Conservation (phyloP, 2,329 filamentous ascomycete genomes). For the Pseudogymnoascus sp. region DNA sequence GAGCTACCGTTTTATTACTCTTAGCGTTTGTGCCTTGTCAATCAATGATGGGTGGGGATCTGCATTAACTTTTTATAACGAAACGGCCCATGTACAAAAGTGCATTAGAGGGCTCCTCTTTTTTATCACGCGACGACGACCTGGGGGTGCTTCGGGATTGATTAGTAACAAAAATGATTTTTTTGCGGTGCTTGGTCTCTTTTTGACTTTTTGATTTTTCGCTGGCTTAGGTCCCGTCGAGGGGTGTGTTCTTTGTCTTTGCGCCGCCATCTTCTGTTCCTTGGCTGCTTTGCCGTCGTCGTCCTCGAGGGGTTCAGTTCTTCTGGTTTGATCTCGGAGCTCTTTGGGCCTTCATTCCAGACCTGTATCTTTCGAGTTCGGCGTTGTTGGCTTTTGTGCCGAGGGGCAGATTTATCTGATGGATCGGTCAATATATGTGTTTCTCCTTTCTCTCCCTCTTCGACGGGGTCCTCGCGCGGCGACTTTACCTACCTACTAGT, state of each 20-base stretch:
- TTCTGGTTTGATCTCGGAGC: slow-evolving; percentile 7
- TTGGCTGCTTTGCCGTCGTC: no score
- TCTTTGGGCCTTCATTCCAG: neutral
- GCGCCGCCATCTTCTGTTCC: neutral
- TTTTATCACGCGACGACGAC: slow-evolving; percentile 30
- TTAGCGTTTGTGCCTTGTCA: slow-evolving; percentile 29
- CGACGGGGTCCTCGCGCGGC: neutral
- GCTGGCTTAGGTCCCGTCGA: slow-evolving; percentile 7
- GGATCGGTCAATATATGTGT: neutral
- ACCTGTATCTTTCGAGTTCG: neutral
- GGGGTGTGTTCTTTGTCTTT: slow-evolving; percentile 9
- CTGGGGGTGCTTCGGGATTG: neutral
- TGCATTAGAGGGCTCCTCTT: slow-evolving; percentile 26
- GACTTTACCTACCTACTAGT: neutral
- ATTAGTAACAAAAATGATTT: neutral
- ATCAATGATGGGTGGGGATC: slow-evolving; percentile 30
- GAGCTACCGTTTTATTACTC: slow-evolving; percentile 27
- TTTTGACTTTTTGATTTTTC: slow-evolving; percentile 14
- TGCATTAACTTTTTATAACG: slow-evolving; percentile 25
- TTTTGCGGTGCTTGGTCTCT: slow-evolving; percentile 13
- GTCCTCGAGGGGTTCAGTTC: no score
- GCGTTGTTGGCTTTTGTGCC: neutral
- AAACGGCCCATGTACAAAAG: slow-evolving; percentile 31
- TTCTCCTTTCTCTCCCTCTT: no score
- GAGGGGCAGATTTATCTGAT: neutral